Percentiles rank a stretch among this genome's conserved stretches.
Evolutionary conservation across 208 protist species (phyloP).

Genomic region (Leptomonas pyrrhocoris): DNA sequence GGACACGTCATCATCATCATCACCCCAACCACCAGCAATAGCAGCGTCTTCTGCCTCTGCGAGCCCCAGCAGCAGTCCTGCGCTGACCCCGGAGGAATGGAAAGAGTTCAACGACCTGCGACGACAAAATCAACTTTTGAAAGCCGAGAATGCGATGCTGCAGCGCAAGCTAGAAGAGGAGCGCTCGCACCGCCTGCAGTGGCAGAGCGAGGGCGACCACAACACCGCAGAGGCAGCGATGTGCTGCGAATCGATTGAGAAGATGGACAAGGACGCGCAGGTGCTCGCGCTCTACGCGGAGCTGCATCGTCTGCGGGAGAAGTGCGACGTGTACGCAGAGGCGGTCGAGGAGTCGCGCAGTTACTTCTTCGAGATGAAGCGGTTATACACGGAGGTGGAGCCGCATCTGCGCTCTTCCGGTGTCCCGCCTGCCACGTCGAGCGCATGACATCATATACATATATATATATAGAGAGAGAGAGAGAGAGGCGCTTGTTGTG

Average conservation of each 20-base stretch:
- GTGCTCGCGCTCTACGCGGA: slow-evolving; percentile 63
- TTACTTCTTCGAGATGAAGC: slow-evolving; percentile 81
- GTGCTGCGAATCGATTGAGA: slow-evolving; percentile 37
- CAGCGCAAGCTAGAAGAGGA: slow-evolving; percentile 43
- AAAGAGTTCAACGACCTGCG: slow-evolving; percentile 40
- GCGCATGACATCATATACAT: too few species aligned
- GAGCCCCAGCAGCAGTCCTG: slow-evolving; percentile 10
- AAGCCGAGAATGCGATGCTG: slow-evolving; percentile 55
- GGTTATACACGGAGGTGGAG: slow-evolving; percentile 67
- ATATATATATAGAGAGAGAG: too few species aligned
- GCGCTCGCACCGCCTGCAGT: slow-evolving; percentile 33
- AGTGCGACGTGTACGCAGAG: slow-evolving; percentile 70
- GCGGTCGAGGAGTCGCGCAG: slow-evolving; percentile 69
- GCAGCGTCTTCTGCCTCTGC: not conserved
- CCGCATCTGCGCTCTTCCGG: slow-evolving; percentile 22
- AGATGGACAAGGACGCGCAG: slow-evolving; percentile 34
- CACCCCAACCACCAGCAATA: not conserved
- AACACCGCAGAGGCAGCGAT: slow-evolving; percentile 28
- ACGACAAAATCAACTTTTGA: slow-evolving; percentile 41
- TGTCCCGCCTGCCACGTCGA: not conserved
- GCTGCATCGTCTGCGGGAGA: slow-evolving; percentile 52
- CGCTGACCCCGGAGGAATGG: slow-evolving; percentile 30
- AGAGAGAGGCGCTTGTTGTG: too few species aligned
- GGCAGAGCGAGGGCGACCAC: slow-evolving; percentile 37
- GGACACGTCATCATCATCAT: not conserved